Evolutionary conservation across 1,284 basidiomycete species (phyloP), one percentile per base, ranked within the genome.

Genomic region (Stygiomarasmius scandens): DNA sequence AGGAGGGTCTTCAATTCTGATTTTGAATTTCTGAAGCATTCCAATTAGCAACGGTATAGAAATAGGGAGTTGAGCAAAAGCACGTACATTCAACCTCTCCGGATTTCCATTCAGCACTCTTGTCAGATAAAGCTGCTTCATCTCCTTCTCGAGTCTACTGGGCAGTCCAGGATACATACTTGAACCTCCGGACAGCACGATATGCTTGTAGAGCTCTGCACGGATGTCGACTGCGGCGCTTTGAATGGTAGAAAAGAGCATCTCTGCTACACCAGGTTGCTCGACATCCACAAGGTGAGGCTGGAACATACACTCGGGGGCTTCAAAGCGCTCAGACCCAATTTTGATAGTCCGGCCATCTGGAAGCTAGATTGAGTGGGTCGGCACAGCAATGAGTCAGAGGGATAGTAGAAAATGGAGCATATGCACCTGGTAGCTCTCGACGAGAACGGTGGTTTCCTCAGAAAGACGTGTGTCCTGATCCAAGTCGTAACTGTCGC

Each of bases 261-360:
- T 90, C 79, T 98, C 96, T 74, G 96, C 96, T 55, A 98, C 89
- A 55, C 97, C 97, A 1, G 95, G 93, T 71, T 98, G 96, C 72
- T 99, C 97, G 58, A 99, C 82, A 64, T 99, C 97, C 54, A 99
- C 95, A 8, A 99, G 83, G 74, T 98, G 94, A 23, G 97, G 97
- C 75, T 99, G 96, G 89, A 99, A 99, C 93, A 99, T 95, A 78
- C 97, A 99, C 75, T 99, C 97, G 11, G 97, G 97, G n/a, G 96
- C 97, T 75, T 98, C 95, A 72, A 98, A 99, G n/a, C 97, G 90
- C 73, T 99, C 97, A 1, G 94, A 95, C 24, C 96, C 97, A 55
- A 99, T 94, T 81, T 97, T 98, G 83, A 99, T 98, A 29, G 84
- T 86, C 47, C 97, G 90, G 2, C 97, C 97, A 69, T 99, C 96